Base-by-base conservation (phyloP, 352 stramenopile genomes). In the Saprolegnia diclina region DNA sequence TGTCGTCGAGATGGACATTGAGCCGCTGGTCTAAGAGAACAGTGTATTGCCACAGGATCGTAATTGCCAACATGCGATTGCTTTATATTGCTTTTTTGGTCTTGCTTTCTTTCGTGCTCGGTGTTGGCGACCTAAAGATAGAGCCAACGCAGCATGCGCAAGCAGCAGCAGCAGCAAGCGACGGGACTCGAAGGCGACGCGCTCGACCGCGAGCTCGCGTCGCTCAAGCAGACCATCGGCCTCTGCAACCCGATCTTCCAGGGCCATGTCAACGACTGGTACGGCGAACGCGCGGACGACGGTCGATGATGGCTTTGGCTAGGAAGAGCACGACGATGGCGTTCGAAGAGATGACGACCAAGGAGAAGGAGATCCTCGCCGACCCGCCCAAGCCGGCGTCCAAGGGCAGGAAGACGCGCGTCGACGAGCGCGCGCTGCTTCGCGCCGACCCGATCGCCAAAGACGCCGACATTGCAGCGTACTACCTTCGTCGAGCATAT, bases 1-100 rank as follows among this genome's bases (percentile, higher is more conserved):
- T 29, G 84, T 96, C 67, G 73, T 99, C 56, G 97, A 99, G 79
- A 94, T 99, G 78, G 92, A 99, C 79, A 82, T 99, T 69, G 96
- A 99, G 81, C 84, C 87, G 64, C 83, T 99, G 61, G 84, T 99
- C 45, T 98, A 96, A 85, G 57, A 37, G 55, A 48, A 50, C 38
- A 4, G 11, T 57, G 7, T 16, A 42, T 64, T 38, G 68, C 44
- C 73, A 57, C 32, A 42, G 53, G 70, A 73, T 38, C 19, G 69
- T 35, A 35, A 26, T 48, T 7, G 38, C 42, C 11, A 4, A n/a
- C 10, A n/a, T 7, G 42, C 7, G 42, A n/a, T 14, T 48, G 11
- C 18, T 48, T n/a, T 48, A 4, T 48, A 48, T 48, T 48, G 42
- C 42, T 48, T 48, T n/a, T n/a, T n/a, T n/a, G 3, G 11, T 48